phyloP scores from a whole-genome alignment of 83 land plant species.

The Picea abies region DNA sequence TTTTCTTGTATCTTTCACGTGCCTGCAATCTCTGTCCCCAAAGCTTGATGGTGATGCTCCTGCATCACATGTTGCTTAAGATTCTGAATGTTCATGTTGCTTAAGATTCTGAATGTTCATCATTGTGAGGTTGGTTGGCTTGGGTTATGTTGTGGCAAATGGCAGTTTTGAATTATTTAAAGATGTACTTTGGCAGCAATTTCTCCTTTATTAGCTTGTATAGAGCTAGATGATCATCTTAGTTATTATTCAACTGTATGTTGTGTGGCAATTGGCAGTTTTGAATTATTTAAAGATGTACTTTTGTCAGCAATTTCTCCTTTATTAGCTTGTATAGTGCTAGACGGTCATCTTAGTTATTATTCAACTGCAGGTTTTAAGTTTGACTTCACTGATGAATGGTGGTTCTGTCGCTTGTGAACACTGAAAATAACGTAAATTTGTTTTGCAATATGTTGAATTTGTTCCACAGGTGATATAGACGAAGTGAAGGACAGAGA shows the following conservation, averaged over 20 bases:
- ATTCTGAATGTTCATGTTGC: no score
- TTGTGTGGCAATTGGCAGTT: background rate
- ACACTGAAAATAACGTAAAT: background rate
- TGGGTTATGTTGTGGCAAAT: no score
- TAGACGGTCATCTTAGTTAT: background rate
- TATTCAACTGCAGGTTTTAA: background rate
- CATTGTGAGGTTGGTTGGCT: no score
- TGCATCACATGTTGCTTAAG: no score
- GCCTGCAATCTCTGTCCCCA: no score
- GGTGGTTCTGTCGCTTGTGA: background rate
- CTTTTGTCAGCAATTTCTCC: background rate
- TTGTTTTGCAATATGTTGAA: background rate
- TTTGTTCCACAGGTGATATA: conserved; percentile 57
- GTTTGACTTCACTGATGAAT: background rate
- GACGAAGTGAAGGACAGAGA: conserved; percentile 86
- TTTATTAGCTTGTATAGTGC: background rate
- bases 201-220: background rate
- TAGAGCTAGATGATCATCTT: no score
- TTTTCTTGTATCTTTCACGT: no score
- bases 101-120: no score
- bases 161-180: background rate
- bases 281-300: background rate
- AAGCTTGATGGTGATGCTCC: no score
- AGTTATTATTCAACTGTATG: background rate
- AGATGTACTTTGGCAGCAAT: background rate